Evolutionary conservation across 140 eudicot species (phyloP), one percentile per base, ranked within the genome.

Genomic region (Flaveria floridana): DNA sequence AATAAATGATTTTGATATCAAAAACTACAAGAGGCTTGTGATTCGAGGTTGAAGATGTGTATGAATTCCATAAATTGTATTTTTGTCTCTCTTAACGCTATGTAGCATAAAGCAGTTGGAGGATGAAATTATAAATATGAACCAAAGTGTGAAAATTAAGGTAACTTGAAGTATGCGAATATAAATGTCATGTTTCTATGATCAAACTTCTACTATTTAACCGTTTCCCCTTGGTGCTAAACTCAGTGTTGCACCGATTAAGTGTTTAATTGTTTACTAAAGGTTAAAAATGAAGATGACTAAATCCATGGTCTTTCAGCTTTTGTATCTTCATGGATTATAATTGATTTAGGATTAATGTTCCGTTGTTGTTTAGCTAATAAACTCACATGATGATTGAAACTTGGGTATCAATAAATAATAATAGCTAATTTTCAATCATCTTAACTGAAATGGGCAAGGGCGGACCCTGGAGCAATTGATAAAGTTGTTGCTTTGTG

Each of bases 1-100:
- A 25, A 62, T 37, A 62, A 46, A 70, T 78, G 12, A 15, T 46
- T 51, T 62, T 47, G 41, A 48, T 71, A 37, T 63, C 66, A 15
- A 44, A 44, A 14, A 44, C 50, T 44, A 11, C 50, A 53, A 10
- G 73, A 42, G 1, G 28, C 58, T 48, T 78, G 71, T 71, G 65
- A 48, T 59, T 56, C 26, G 75, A 76, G 75, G 62, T 57, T 57
- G 76, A 47, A 47, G 72, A 78, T 62, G n/a, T 70, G 65, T 64
- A 48, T 28, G 48, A 46, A 28, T 65, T 34, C 44, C 74, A 70
- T 58, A 46, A 70, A 23, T 59, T 53, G 39, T 65, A 21, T 65
- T 1, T 50, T 28, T 64, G 26, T 59, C 19, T 37, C 19, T 13
- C 51, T 48, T 19, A 19, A 44, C 18, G 65, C 13, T 30, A n/a